Conservation (phyloP, 2,329 filamentous ascomycete species). For the Didymella pinodella region DNA sequence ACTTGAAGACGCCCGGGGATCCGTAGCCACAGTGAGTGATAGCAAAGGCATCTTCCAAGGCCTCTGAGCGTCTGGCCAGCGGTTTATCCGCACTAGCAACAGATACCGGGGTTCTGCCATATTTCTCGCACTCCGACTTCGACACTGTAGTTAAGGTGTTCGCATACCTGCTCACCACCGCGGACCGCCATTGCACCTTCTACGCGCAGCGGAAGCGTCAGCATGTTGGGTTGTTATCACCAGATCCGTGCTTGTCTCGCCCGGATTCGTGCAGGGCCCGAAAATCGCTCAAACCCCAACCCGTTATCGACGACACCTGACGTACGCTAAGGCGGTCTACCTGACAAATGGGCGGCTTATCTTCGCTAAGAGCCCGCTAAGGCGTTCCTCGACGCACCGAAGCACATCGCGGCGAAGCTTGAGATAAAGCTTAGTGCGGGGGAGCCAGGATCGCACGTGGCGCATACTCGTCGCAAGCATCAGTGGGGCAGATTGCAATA, state of each 20-base stretch:
- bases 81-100: no score
- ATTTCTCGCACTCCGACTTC: background rate
- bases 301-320: slow-evolving; percentile 5
- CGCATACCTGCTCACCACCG: background rate
- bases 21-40: background rate
- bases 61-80: background rate
- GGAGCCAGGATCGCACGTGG: background rate
- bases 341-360: slow-evolving; percentile 6
- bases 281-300: slow-evolving; percentile 10
- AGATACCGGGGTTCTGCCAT: background rate
- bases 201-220: background rate
- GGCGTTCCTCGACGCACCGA: slow-evolving; percentile 1
- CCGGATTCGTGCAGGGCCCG: background rate
- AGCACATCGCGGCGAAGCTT: slow-evolving; percentile 6
- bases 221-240: slow-evolving; percentile 1
- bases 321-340: background rate
- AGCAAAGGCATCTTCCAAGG: background rate
- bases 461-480: background rate
- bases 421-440: slow-evolving; percentile 13
- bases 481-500: background rate
- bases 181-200: background rate
- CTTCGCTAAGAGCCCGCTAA: slow-evolving; percentile 3
- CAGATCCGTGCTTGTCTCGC: background rate
- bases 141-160: background rate
- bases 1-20: background rate